Evolutionary conservation across 148 eudicot species (phyloP).

Genomic region (Amaranthus palmeri): DNA sequence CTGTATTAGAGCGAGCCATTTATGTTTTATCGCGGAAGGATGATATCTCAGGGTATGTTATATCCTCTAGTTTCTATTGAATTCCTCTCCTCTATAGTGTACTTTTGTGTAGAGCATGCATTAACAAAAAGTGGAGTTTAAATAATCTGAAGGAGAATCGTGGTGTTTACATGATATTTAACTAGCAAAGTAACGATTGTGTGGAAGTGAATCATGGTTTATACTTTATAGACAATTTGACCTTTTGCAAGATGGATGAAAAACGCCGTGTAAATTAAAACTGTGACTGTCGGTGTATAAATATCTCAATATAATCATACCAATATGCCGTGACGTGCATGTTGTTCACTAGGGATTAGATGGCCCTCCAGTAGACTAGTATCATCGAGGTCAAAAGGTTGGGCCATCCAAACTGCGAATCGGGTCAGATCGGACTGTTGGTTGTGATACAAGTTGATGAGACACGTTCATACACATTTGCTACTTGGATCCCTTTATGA

Average conservation of each 20-base stretch:
- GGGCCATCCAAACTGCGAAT: not conserved
- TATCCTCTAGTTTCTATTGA: constrained; percentile 4
- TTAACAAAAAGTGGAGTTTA: not conserved
- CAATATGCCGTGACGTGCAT: too few relatives aligned
- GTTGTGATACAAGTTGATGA: too few relatives aligned
- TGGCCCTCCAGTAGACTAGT: not conserved
- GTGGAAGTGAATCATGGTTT: not conserved
- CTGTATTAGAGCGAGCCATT: constrained; percentile 82
- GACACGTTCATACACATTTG: too few relatives aligned
- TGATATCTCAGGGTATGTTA: constrained; percentile 37
- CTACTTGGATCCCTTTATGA: too few relatives aligned
- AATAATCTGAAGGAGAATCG: not conserved
- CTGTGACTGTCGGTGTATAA: too few relatives aligned
- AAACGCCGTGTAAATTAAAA: not conserved
- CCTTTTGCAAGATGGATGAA: not conserved
- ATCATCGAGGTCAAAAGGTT: not conserved
- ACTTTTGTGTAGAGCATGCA: not conserved
- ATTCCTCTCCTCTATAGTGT: not conserved
- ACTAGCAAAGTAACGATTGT: not conserved
- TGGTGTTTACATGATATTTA: not conserved
- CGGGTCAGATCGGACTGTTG: too few relatives aligned
- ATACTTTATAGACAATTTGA: too few relatives aligned
- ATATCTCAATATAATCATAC: too few relatives aligned
- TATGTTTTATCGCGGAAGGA: constrained; percentile 73
- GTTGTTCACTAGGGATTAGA: not conserved